These are phyloP conservation scores for Cyberlindnera mrakii DNA, from an alignment of 805 yeast species.

Conservation along the genomic window DNA sequence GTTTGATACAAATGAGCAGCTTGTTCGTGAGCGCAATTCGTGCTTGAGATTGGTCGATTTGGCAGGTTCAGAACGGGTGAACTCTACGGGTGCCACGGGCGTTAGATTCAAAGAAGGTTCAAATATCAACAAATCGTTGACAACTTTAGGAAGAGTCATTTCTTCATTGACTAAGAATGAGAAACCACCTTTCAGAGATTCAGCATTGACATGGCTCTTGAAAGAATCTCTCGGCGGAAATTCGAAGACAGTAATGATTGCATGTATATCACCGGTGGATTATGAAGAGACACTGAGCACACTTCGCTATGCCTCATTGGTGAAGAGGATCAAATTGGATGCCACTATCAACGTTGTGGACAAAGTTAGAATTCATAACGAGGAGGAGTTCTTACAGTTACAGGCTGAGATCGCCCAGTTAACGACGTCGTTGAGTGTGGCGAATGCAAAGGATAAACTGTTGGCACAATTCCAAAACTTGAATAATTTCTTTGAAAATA, in stretches of 20 bases:
- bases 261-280: constrained; percentile 76
- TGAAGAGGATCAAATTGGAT: constrained; percentile 57
- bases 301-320: constrained; percentile 70
- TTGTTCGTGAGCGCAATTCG: constrained; percentile 47
- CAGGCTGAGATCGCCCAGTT: constrained; percentile 16
- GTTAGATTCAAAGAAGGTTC: constrained; percentile 67
- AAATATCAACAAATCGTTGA: constrained; percentile 70
- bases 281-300: constrained; percentile 76
- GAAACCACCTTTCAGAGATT: constrained; percentile 46
- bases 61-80: constrained; percentile 77
- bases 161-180: constrained; percentile 38
- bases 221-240: constrained; percentile 78
- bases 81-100: constrained; percentile 55
- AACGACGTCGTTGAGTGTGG: constrained; percentile 14
- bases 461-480: constrained; percentile 17
- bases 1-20: constrained; percentile 29
- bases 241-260: constrained; percentile 84
- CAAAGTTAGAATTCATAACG: constrained; percentile 6
- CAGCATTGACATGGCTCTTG: constrained; percentile 66
- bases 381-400: constrained; percentile 12
- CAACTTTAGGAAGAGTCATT: constrained; percentile 71
- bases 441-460: constrained; percentile 12
- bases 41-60: constrained; percentile 67
- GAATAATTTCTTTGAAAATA: constrained; percentile 22
- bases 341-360: constrained; percentile 42